A percentile compares a stretch with the other conserved stretches of the same genome.
phyloP scores from a whole-genome alignment of 2,329 filamentous ascomycete species.

The Pseudogymnoascus sp. region DNA sequence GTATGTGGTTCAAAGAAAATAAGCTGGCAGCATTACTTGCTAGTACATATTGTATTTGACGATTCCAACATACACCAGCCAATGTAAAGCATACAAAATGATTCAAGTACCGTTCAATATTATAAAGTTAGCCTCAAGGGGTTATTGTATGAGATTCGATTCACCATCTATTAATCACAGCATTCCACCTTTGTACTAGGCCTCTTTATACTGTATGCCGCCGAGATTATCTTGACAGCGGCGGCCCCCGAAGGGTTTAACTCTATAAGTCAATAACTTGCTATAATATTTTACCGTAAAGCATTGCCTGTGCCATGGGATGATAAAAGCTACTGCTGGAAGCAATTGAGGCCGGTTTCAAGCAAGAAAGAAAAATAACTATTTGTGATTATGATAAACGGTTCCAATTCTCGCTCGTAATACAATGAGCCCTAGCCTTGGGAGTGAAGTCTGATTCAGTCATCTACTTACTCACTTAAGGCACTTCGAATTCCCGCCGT shows the following conservation, averaged over 20 bases:
- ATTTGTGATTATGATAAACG: background rate
- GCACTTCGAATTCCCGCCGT: background rate
- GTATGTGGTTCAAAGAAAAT: background rate
- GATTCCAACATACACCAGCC: background rate
- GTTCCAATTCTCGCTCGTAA: background rate
- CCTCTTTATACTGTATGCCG: background rate
- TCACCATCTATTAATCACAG: background rate
- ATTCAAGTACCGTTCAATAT: background rate
- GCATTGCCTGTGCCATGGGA: background rate
- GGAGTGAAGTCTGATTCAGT: background rate
- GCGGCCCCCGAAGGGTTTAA: background rate
- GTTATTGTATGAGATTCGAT: background rate
- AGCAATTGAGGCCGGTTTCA: background rate
- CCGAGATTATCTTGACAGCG: no score
- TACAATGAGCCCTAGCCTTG: background rate
- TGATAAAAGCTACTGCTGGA: background rate
- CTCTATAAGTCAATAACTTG: background rate
- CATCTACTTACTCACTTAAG: background rate
- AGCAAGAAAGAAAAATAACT: background rate
- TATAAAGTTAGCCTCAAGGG: background rate
- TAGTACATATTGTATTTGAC: background rate
- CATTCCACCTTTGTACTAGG: background rate
- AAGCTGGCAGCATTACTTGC: background rate
- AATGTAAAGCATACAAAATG: background rate
- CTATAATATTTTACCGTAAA: background rate